Evolutionary conservation across 257 asterid genomes (phyloP), one percentile per base, ranked within the genome.

Genomic region (Solanum rostratum): DNA sequence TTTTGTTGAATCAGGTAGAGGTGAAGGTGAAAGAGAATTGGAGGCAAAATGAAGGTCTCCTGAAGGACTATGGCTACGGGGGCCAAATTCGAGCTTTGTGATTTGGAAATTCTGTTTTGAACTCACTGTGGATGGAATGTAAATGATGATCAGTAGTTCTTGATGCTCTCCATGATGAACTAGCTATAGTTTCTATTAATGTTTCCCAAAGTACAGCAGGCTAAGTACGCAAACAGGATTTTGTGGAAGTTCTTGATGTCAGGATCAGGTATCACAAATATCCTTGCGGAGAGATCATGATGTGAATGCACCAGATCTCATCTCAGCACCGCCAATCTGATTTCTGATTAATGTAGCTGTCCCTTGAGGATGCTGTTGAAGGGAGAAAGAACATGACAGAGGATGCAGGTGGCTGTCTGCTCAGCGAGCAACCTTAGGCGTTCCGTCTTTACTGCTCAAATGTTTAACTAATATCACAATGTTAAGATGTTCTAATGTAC

Each of bases 11-110:
- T 88, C 94, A 94, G 98, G 88, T 96, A 46, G 96, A 93, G 88
- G 99, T 96, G 57, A 96, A 94, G 92, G 97, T 93, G 15, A 96
- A 96, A 85, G 98, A 96, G 88, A 93, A 94, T 80, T 96, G 99
- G 99, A 91, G 99, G 85, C 97, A 96, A 86, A 92, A 96, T 70
- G 99, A 94, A 88, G 99, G 98, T 62, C 98, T 96, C n/a, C 92
- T 96, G 43, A 96, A 92, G 88, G 80, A 89, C 93, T 96, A 96
- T 20, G 99, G 99, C 46, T 96, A 96, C 62, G 95, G 96, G 6
- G 99, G 99, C 62, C 93, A 93, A 73, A 93, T 94, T 81, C 91
- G 86, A 89, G 94, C 95, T 83, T 83, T 92, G 65, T 94, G 93
- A 95, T 88, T 45, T 46, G 66, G 39, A 43, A 82, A 54, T 30